Base-by-base conservation (phyloP, 2,329 filamentous ascomycete species). In the Fusarium virguliforme region DNA sequence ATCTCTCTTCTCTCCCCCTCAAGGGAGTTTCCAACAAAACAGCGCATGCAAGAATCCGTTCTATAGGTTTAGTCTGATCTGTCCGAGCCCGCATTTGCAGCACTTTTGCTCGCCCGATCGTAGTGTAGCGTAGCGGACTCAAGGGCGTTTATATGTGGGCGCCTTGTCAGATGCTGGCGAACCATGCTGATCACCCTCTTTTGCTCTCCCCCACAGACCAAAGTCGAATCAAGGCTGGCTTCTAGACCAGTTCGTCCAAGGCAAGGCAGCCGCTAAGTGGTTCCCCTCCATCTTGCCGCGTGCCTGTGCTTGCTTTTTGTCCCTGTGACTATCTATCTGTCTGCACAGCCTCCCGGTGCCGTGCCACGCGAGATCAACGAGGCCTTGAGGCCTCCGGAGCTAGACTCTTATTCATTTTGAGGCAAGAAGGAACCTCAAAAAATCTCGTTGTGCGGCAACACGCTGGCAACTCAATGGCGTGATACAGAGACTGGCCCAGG, bases 81-180 rank as follows among this genome's bases (percentile, higher is more conserved):
- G 15, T 28, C 7, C n/a, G 24, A 46, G 24, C 41, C 43, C 43
- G 40, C 43, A 48, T 18, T n/a, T 48, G 30, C 8, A 48, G 43
- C 9, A 48, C 43, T 48, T 48, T 48, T 48, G 43, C 30, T 48
- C 43, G 43, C 43, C 43, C 43, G 43, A 26, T 12, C 43, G 43
- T 30, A 48, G 43, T 48, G 43, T 48, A 48, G 43, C 43, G 43
- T 48, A 48, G 8, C 8, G 13, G 12, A 22, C 9, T 15, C 8
- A 48, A 26, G 43, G 43, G 43, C n/a, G 3, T 30, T 6, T 30
- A 8, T 7, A 48, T 8, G 43, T 15, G 26, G 43, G 43, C 43
- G 43, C 43, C 43, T 48, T 30, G 28, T 8, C 18, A 18, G 28
- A 30, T 30, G 28, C 1, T 30, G 43, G 43, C 43, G 43, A 48